Conservation (phyloP, 129 eudicot species). For the Flaveria linearis region DNA sequence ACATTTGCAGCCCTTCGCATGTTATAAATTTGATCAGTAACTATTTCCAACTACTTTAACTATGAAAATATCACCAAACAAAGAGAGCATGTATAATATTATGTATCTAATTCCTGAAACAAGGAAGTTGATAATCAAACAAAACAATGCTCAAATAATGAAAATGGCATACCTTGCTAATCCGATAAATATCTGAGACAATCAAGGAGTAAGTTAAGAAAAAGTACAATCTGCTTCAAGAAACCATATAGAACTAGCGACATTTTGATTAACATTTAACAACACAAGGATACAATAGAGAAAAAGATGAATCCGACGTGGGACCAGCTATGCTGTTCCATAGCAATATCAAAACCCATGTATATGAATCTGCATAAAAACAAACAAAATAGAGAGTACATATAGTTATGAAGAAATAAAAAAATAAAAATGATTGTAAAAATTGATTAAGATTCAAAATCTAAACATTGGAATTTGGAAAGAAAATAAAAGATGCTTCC, state of each 20-base stretch:
- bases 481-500: constrained; percentile 25
- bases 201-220: constrained; percentile 55
- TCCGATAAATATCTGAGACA: constrained; percentile 72
- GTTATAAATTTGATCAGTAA: constrained; percentile 21
- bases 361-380: constrained; percentile 79
- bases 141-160: not conserved
- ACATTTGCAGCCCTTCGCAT: constrained; percentile 90
- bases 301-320: constrained; percentile 95
- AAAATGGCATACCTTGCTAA: constrained; percentile 76
- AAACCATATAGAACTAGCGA: constrained; percentile 19
- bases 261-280: constrained; percentile 16
- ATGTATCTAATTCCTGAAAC: constrained; percentile 14
- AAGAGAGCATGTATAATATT: constrained; percentile 8
- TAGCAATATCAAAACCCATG: constrained; percentile 99
- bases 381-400: not conserved
- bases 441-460: constrained; percentile 16
- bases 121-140: constrained; percentile 9
- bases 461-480: constrained; percentile 16
- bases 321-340: constrained; percentile 99
- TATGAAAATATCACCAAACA: constrained; percentile 14
- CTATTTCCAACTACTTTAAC: constrained; percentile 6
- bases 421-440: not conserved
- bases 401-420: not conserved
- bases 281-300: constrained; percentile 90
- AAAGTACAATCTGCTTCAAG: constrained; percentile 26